phyloP scores from a whole-genome alignment of 1,284 basidiomycete species.

The Erythrobasidium hasegawianum region DNA sequence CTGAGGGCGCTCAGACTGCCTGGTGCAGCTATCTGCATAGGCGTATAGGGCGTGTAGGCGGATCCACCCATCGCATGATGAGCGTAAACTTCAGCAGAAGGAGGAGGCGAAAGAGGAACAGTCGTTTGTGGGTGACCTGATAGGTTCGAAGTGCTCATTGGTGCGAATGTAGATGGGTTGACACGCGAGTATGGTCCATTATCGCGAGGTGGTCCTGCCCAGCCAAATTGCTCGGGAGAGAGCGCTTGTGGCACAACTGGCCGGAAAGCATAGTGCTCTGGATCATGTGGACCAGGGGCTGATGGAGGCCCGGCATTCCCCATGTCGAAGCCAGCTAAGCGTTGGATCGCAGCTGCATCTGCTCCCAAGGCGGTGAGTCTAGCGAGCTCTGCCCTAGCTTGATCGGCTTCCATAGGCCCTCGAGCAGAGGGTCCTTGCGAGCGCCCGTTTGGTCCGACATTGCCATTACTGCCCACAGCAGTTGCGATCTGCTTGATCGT shows the following conservation, averaged over 20 bases:
- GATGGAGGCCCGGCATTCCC: background rate
- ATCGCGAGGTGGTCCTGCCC: conserved; percentile 12
- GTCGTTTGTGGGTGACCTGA: conserved; percentile 10
- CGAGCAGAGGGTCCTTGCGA: background rate
- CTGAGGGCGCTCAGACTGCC: background rate
- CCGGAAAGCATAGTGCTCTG: conserved; percentile 14
- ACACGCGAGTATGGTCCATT: conserved; percentile 38
- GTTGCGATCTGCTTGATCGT: conserved; percentile 46
- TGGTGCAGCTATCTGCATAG: conserved; percentile 15
- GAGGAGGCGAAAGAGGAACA: conserved; percentile 40
- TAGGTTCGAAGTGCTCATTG: conserved; percentile 16
- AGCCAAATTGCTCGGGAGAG: conserved; percentile 27
- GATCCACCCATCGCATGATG: background rate
- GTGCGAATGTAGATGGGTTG: conserved; percentile 39
- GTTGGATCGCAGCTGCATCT: conserved; percentile 9
- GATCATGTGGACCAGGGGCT: conserved; percentile 12
- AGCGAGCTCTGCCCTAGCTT: conserved; percentile 21
- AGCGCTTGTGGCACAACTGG: conserved; percentile 10
- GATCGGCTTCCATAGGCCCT: conserved; percentile 6
- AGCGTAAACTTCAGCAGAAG: conserved; percentile 34
- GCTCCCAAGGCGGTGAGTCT: conserved; percentile 5
- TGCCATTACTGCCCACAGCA: conserved; percentile 37
- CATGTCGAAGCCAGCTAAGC: conserved; percentile 5
- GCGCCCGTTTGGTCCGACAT: background rate
- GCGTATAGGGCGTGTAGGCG: conserved; percentile 9